A percentile compares a stretch with the other conserved stretches of the same genome.
Evolutionary conservation across 2,329 filamentous ascomycete species (phyloP).

Genomic region (Ascochyta koolunga): DNA sequence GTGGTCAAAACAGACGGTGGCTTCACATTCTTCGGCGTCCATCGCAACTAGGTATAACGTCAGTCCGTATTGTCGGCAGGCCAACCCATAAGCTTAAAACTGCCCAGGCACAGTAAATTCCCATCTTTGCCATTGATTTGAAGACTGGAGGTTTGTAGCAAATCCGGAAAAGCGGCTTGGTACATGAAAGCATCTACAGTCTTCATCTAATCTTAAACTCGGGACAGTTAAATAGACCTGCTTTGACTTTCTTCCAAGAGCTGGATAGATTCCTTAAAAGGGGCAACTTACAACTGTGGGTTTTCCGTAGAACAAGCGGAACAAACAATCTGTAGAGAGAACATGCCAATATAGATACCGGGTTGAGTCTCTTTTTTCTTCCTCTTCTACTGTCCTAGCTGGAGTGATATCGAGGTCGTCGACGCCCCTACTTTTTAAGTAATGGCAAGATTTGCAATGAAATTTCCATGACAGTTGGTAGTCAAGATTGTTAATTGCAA

Average conservation of each 20-base stretch:
- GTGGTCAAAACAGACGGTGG: conserved; percentile 27
- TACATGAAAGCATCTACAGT: too few relatives aligned
- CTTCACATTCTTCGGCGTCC: conserved; percentile 24
- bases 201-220: too few relatives aligned
- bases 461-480: conserved; percentile 40
- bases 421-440: conserved; percentile 25
- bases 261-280: too few relatives aligned
- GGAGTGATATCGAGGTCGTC: conserved; percentile 30
- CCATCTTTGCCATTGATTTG: too few relatives aligned
- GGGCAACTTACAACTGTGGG: conserved; percentile 23
- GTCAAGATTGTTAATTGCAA: conserved; percentile 33
- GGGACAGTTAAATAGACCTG: too few relatives aligned
- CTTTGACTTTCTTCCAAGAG: too few relatives aligned
- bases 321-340: conserved; percentile 32
- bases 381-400: conserved; percentile 30
- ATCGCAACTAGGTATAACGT: conserved; percentile 18
- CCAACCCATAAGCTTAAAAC: too few relatives aligned
- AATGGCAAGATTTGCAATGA: conserved; percentile 36
- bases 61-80: background rate
- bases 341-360: conserved; percentile 36
- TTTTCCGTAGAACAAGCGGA: conserved; percentile 37
- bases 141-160: too few relatives aligned
- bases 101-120: too few relatives aligned
- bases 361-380: conserved; percentile 19
- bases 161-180: too few relatives aligned